phyloP scores from a whole-genome alignment of 2,329 filamentous ascomycete species.

The Aspergillus pseudonomiae region DNA sequence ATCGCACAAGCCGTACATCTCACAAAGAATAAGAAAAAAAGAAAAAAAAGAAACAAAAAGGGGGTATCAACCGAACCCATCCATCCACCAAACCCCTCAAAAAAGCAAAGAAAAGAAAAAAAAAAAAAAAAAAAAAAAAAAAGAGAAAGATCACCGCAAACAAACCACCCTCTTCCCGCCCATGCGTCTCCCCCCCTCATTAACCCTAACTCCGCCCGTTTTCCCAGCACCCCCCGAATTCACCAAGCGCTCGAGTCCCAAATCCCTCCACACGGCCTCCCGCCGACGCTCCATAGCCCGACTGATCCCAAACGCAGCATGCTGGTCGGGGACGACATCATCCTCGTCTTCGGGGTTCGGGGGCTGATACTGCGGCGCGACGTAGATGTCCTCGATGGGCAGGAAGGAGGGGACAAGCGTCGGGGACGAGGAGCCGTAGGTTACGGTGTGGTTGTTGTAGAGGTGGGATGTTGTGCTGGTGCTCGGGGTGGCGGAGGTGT shows the following conservation, averaged over 20 bases:
- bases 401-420: conserved; percentile 46
- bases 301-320: conserved; percentile 68
- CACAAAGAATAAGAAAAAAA: neutral
- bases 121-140: neutral
- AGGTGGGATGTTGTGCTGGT: conserved; percentile 17
- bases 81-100: neutral
- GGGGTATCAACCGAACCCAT: neutral
- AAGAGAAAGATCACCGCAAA: conserved; percentile 33
- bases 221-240: conserved; percentile 20
- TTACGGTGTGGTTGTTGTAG: conserved; percentile 23
- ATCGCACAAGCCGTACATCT: neutral
- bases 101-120: neutral
- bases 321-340: conserved; percentile 68
- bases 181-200: conserved; percentile 39
- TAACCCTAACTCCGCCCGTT: conserved; percentile 27
- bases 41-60: conserved; percentile 1
- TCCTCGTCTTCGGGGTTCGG: conserved; percentile 69
- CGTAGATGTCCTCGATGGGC: conserved; percentile 63
- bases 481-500: conserved; percentile 32
- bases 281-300: conserved; percentile 60
- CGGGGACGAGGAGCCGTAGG: conserved; percentile 35
- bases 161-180: conserved; percentile 42
- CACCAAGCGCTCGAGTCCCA: conserved; percentile 37
- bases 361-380: conserved; percentile 63
- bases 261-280: conserved; percentile 62